Percentiles rank a stretch among this genome's conserved stretches.
Evolutionary conservation across 73 alveolate species (phyloP).

Genomic region (Paramecium bursaria): DNA sequence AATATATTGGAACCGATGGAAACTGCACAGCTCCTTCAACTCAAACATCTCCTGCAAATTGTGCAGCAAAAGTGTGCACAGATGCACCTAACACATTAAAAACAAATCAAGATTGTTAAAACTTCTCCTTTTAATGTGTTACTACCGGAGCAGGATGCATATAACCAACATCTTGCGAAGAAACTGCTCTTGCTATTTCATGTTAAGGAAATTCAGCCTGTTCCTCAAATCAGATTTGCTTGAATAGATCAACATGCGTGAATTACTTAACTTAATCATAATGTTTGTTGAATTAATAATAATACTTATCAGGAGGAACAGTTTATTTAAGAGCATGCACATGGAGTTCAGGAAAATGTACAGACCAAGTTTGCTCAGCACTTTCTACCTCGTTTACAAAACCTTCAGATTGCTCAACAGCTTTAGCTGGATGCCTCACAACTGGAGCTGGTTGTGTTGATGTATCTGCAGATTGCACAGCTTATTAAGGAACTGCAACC

Average conservation of each 20-base stretch:
- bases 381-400: background rate
- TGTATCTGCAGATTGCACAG: background rate
- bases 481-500: background rate
- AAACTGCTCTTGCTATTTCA: too few species aligned
- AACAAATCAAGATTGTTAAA: constrained; percentile 2
- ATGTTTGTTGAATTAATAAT: too few species aligned
- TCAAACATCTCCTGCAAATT: background rate
- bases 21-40: background rate
- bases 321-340: too few species aligned
- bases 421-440: constrained; percentile 1
- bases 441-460: constrained; percentile 12
- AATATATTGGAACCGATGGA: constrained; percentile 18
- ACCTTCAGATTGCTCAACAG: background rate
- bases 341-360: too few species aligned
- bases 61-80: background rate
- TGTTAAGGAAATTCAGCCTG: too few species aligned
- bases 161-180: too few species aligned
- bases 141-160: constrained; percentile 21
- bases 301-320: too few species aligned
- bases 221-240: too few species aligned
- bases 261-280: too few species aligned
- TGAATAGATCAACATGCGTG: too few species aligned
- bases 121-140: background rate
- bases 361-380: background rate
- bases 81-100: constrained; percentile 34